These are phyloP conservation scores for Ottelia alismoides DNA, from an alignment of 106 monocot species.

Conservation along the genomic window DNA sequence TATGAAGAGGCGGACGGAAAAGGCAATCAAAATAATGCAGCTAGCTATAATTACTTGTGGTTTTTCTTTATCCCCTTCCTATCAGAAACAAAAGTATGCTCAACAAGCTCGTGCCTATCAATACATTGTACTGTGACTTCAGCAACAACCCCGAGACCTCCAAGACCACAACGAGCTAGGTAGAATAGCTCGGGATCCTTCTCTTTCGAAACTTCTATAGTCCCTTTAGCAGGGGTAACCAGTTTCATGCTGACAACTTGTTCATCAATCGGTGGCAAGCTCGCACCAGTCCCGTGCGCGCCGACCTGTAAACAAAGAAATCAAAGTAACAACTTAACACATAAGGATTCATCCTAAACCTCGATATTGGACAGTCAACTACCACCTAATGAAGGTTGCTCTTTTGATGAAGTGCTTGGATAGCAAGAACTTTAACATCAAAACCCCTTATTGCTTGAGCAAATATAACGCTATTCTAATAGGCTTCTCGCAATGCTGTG, in stretches of 20 bases:
- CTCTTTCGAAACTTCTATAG: slow-evolving; percentile 65
- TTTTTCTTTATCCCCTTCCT: slow-evolving; percentile 58
- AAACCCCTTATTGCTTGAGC: too few relatives aligned
- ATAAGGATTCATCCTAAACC: too few relatives aligned
- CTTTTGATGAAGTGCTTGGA: too few relatives aligned
- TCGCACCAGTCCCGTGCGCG: slow-evolving; percentile 82
- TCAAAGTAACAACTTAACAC: too few relatives aligned
- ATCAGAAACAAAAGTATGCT: slow-evolving; percentile 79
- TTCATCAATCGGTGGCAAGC: too few relatives aligned
- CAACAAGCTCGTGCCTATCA: slow-evolving; percentile 75
- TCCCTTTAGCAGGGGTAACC: slow-evolving; percentile 79
- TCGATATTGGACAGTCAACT: too few relatives aligned
- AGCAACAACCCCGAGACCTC: slow-evolving; percentile 88
- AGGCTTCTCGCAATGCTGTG: too few relatives aligned
- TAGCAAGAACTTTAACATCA: too few relatives aligned
- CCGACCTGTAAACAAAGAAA: slow-evolving; percentile 78
- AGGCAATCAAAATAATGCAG: neutral
- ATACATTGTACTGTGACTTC: slow-evolving; percentile 85
- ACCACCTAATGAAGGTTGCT: too few relatives aligned
- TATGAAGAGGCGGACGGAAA: too few relatives aligned
- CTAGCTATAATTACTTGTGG: slow-evolving; percentile 61
- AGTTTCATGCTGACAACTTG: slow-evolving; percentile 87
- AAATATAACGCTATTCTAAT: too few relatives aligned
- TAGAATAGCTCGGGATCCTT: slow-evolving; percentile 71
- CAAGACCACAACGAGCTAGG: slow-evolving; percentile 79